Evolutionary conservation across 2,329 filamentous ascomycete genomes (phyloP), one percentile per base, ranked within the genome.

Genomic region (Dactylonectria estremocensis): DNA sequence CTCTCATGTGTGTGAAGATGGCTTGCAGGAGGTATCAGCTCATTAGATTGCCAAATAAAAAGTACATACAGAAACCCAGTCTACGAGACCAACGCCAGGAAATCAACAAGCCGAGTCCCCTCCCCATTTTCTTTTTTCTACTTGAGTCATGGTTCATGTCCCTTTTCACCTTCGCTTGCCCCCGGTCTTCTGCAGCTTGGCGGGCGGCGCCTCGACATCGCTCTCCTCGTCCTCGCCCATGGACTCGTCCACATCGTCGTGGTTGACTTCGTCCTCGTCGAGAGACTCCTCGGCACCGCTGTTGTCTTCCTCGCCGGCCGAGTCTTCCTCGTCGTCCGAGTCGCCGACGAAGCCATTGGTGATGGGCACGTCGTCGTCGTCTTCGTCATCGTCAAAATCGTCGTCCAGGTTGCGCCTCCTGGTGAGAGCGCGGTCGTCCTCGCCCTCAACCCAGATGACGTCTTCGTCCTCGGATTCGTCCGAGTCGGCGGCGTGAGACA

Each of bases 361-460:
- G 33, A 86, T 81, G 3, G 86, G 85, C 74, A 88, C 84, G 52
- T 89, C 90, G 18, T 91, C 90, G 16, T 89, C 87, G 3, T 89
- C 87, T 5, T 88, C 85, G 37, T 70, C 73, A 14, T 88, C 86
- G 64, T 87, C 86, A 71, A 77, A 72, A 48, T 73, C 72, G 76
- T 82, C 45, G 48, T 80, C 80, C 53, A 81, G 78, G 31, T 79
- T 77, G 45, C 78, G 73, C 68, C 80, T 71, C 71, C 79, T 70
- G 73, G 78, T 61, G 66, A 78, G 71, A 58, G 83, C 85, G 20
- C 87, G 85, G 75, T 95, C 88, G 1, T 93, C 95, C 75, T 95
- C 88, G 1, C 93, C 95, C 79, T 98, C 95, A 2, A 98, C 93
- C 78, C 96, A 97, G 59, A 97, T 92, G 5, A 97, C 89, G 70